A percentile compares a stretch with the other conserved stretches of the same genome.
phyloP scores from a whole-genome alignment of 2,329 filamentous ascomycete genomes.

The Leptographium flavum region DNA sequence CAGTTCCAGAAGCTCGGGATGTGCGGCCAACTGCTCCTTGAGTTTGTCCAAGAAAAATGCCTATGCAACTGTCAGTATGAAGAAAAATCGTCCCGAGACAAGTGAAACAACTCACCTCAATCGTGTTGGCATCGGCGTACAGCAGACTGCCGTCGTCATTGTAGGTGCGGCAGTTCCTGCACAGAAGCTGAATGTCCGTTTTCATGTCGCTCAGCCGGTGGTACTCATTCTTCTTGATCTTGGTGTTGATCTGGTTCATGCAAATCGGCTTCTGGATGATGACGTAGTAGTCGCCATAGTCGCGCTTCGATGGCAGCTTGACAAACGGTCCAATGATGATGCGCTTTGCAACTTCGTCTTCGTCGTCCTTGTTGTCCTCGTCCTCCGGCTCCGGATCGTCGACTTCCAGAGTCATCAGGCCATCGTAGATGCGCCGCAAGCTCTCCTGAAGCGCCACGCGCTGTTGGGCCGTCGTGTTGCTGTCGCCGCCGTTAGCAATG shows the following conservation, averaged over 20 bases:
- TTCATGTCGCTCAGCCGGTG: slow-evolving; percentile 65
- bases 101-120: slow-evolving; percentile 57
- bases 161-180: slow-evolving; percentile 84
- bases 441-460: slow-evolving; percentile 69
- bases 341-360: slow-evolving; percentile 48
- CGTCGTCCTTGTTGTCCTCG: slow-evolving; percentile 31
- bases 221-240: slow-evolving; percentile 95
- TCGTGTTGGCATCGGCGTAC: slow-evolving; percentile 81
- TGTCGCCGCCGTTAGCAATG: slow-evolving; percentile 22
- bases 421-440: slow-evolving; percentile 62
- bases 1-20: slow-evolving; percentile 15
- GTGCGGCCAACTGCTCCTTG: slow-evolving; percentile 20
- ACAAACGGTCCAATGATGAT: slow-evolving; percentile 90
- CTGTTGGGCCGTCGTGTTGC: slow-evolving; percentile 52
- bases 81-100: background rate
- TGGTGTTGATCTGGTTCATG: slow-evolving; percentile 88
- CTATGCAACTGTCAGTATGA: slow-evolving; percentile 19
- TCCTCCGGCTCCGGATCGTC: slow-evolving; percentile 47
- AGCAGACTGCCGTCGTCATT: slow-evolving; percentile 92
- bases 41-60: slow-evolving; percentile 41
- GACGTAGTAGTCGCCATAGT: slow-evolving; percentile 91
- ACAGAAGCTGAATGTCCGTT: slow-evolving; percentile 70
- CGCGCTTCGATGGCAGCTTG: slow-evolving; percentile 73
- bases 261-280: slow-evolving; percentile 87
- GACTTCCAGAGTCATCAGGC: slow-evolving; percentile 72